Percentiles rank a stretch among this genome's conserved stretches.
phyloP scores from a whole-genome alignment of 1,139 yeast species.

The Hyphopichia buzzinii region DNA sequence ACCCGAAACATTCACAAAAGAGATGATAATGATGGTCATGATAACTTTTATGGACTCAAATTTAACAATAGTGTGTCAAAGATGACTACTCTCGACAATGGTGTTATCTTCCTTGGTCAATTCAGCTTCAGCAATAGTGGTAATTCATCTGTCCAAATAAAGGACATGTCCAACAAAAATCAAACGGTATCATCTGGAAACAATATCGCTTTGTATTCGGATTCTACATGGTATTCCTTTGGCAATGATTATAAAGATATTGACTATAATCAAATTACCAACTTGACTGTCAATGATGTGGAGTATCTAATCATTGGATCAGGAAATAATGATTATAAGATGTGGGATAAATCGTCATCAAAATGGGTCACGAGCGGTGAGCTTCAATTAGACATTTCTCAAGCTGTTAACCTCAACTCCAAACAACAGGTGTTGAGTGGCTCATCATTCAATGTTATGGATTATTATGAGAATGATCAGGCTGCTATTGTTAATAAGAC shows the following conservation, averaged over 20 bases:
- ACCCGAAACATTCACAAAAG: constrained; percentile 17
- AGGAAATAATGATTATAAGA: constrained; percentile 22
- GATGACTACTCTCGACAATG: constrained; percentile 20
- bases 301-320: constrained; percentile 41
- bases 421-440: constrained; percentile 39
- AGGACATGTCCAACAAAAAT: constrained; percentile 32
- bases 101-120: constrained; percentile 30
- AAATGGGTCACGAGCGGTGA: constrained; percentile 33
- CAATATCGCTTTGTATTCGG: constrained; percentile 32
- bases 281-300: constrained; percentile 29
- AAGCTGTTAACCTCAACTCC: constrained; percentile 24
- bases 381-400: constrained; percentile 36
- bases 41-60: constrained; percentile 24
- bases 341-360: constrained; percentile 42
- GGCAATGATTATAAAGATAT: constrained; percentile 30
- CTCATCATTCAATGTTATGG: constrained; percentile 39
- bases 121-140: constrained; percentile 22
- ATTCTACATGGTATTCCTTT: constrained; percentile 35
- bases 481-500: constrained; percentile 24
- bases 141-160: constrained; percentile 17
- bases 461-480: constrained; percentile 28
- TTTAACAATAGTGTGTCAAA: constrained; percentile 31
- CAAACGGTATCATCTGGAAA: constrained; percentile 24
- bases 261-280: constrained; percentile 31
- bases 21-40: constrained; percentile 13